Evolutionary conservation across 2,329 filamentous ascomycete genomes (phyloP), one percentile per base, ranked within the genome.

Genomic region (Davidsoniella eucalypti): DNA sequence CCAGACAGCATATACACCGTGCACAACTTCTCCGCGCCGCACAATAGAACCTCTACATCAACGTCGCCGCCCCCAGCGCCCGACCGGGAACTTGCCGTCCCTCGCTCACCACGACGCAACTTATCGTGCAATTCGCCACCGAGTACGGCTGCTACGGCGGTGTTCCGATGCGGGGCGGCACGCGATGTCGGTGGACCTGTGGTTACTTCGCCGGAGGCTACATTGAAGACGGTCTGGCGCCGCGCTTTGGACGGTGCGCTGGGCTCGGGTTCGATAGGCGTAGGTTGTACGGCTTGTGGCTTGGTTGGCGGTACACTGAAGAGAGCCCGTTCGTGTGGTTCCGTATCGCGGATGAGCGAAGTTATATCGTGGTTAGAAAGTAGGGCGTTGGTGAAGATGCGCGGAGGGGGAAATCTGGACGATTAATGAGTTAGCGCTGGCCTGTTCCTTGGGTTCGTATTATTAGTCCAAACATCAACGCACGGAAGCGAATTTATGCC

Each of bases 361-460:
- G 92, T 96, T 58, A 98, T 96, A 64, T 98, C 92, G 64, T 88
- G 82, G 57, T 80, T 80, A 51, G 82, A 80, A 45, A 96, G 79
- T 38, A 98, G 75, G 33, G 92, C 87, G 63, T 94, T 95, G 57
- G 88, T 92, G 67, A 96, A 98, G 60, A 92, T 87, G 60, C 86
- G 93, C n/a, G 90, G 86, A 2, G 78, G 78, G 39, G 86, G 86
- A 58, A 96, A 96, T 33, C 87, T 93, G 56, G 45, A 47, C 26
- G n/a, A 47, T 49, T 55, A 45, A 54, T 6, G 21, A 7, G 26
- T 17, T 23, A 21, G 37, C 37, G 8, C 10, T 41, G 21, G 25
- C 18, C 50, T 55, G 50, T 53, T 41, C 54, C 46, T 25, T 18
- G 14, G 29, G 23, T 17, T 7, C 7, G 8, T 14, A 16, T 18